Conservation (phyloP, 169 alveolate genomes). For the Cryptosporidium viatorum region DNA sequence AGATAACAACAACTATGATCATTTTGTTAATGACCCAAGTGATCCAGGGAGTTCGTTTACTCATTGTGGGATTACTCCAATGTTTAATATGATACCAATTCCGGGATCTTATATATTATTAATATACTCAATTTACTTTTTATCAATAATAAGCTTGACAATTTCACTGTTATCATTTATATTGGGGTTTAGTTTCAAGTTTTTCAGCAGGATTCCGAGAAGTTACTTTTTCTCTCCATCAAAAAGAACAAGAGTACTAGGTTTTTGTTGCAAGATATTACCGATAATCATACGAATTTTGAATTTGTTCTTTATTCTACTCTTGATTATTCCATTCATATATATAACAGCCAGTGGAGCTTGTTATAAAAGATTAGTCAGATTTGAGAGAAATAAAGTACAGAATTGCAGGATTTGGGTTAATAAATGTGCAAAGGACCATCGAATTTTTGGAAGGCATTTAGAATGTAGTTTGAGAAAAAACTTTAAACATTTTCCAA, state of each 20-base stretch:
- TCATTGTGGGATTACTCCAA: conserved; percentile 68
- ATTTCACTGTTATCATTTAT: conserved; percentile 35
- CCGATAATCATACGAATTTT: conserved; percentile 33
- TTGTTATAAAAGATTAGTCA: conserved; percentile 60
- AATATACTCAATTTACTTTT: conserved; percentile 28
- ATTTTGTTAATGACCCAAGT: conserved; percentile 59
- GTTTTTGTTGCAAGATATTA: conserved; percentile 56
- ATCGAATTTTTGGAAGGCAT: conserved; percentile 65
- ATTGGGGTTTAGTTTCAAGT: conserved; percentile 50
- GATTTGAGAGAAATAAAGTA: conserved; percentile 64
- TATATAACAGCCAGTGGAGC: conserved; percentile 74
- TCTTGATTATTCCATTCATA: conserved; percentile 39
- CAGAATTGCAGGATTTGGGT: conserved; percentile 74
- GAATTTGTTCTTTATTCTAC: conserved; percentile 31
- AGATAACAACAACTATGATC: conserved; percentile 52
- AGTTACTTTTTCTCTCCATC: conserved; percentile 70
- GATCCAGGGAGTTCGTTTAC: conserved; percentile 24
- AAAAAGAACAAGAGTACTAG: conserved; percentile 57
- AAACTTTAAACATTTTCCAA: conserved; percentile 65
- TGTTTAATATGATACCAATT: conserved; percentile 60
- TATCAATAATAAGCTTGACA: conserved; percentile 40
- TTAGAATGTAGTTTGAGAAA: conserved; percentile 69
- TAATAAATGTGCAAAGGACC: conserved; percentile 68
- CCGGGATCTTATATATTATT: conserved; percentile 63
- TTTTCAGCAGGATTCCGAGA: conserved; percentile 66